Conservation (phyloP, 1,284 basidiomycete species). For the Fomitopsis palustris region DNA sequence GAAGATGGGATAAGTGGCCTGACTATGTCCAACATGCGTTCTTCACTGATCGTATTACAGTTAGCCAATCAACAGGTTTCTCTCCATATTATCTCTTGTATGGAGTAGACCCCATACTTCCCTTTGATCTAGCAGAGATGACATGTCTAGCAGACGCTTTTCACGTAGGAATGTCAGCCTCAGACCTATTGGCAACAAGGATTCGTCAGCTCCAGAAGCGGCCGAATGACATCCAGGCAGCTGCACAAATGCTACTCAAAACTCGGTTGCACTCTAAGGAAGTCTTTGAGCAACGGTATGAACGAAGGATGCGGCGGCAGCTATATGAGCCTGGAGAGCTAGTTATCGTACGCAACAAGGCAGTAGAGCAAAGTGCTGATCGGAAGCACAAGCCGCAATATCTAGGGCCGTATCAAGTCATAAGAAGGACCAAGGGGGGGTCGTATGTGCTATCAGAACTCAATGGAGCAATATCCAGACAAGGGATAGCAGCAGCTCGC, state of each 20-base stretch:
- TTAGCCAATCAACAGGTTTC: slow-evolving; percentile 23
- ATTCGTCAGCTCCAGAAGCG: background rate
- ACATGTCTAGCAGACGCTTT: background rate
- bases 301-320: background rate
- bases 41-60: slow-evolving; percentile 37
- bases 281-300: background rate
- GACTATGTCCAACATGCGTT: slow-evolving; percentile 26
- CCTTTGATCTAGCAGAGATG: background rate
- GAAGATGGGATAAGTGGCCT: slow-evolving; percentile 30
- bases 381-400: background rate
- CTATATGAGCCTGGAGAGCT: background rate
- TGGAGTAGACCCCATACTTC: background rate
- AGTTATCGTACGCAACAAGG: background rate
- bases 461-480: background rate
- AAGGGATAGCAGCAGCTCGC: background rate
- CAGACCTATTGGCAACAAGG: background rate
- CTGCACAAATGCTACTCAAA: too few species aligned
- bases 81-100: slow-evolving; percentile 29
- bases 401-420: background rate
- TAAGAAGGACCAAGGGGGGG: background rate
- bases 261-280: too few species aligned
- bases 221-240: background rate
- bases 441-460: background rate
- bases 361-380: background rate
- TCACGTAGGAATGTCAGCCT: background rate